phyloP scores from a whole-genome alignment of 208 protist species.

The Trypanosoma theileri region DNA sequence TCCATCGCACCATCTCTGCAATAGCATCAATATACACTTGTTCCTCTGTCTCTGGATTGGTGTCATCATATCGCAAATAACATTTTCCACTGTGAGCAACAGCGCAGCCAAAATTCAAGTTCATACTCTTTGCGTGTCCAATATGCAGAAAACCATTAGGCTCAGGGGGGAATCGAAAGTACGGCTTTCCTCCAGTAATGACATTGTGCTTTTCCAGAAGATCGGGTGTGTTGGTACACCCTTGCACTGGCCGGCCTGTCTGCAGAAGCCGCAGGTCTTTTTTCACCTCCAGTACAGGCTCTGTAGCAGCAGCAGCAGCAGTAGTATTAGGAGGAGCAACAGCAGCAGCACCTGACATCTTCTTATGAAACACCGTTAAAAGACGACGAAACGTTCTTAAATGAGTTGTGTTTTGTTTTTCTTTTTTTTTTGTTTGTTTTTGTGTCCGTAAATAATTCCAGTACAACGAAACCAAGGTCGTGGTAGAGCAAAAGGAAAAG shows the following conservation, averaged over 20 bases:
- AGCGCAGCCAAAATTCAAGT: slow-evolving; percentile 98
- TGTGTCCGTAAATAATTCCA: slow-evolving; percentile 1
- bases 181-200: slow-evolving; percentile 69
- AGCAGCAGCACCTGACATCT: slow-evolving; percentile 37
- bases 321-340: slow-evolving; percentile 2
- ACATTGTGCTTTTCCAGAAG: slow-evolving; percentile 62
- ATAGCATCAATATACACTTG: slow-evolving; percentile 98
- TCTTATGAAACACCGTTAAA: slow-evolving; percentile 29
- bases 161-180: slow-evolving; percentile 96
- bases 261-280: slow-evolving; percentile 74
- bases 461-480: slow-evolving; percentile 10
- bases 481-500: too few species aligned
- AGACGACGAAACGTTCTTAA: slow-evolving; percentile 48
- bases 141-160: slow-evolving; percentile 99
- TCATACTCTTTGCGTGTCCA: slow-evolving; percentile 99
- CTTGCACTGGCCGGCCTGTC: slow-evolving; percentile 78
- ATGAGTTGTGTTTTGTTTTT: not conserved
- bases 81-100: slow-evolving; percentile 91
- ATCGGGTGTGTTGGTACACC: slow-evolving; percentile 72
- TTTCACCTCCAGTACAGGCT: slow-evolving; percentile 57
- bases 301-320: slow-evolving; percentile 7
- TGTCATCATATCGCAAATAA: slow-evolving; percentile 99
- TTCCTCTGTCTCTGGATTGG: slow-evolving; percentile 98
- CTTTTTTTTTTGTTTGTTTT: slow-evolving; percentile 20
- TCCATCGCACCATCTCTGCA: slow-evolving; percentile 89